These are phyloP conservation scores for Taphrina wiesneri DNA, from an alignment of 1,139 yeast genomes.

Conservation along the genomic window DNA sequence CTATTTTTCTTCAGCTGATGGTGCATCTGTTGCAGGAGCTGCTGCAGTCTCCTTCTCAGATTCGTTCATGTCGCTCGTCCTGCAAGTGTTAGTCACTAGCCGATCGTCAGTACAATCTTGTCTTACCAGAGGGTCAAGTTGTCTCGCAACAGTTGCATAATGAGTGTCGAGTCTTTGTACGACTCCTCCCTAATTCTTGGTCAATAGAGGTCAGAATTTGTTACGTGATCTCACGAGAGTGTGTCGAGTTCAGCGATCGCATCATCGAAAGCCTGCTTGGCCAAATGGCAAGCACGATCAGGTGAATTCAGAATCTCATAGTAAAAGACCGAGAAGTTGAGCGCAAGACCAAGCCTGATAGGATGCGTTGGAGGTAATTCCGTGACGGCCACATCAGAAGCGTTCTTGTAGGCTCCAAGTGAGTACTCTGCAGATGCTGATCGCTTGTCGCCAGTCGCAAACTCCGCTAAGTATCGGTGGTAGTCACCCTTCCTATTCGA, in stretches of 20 bases:
- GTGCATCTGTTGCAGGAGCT: conserved; percentile 49
- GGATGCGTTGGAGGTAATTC: conserved; percentile 99
- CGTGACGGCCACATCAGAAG: conserved; percentile 94
- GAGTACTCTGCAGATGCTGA: conserved; percentile 91
- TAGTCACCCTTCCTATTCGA: conserved; percentile 76
- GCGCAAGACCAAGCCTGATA: conserved; percentile 94
- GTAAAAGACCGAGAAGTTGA: conserved; percentile 96
- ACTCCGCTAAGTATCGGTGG: conserved; percentile 98
- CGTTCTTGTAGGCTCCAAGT: conserved; percentile 90
- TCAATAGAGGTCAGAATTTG: neutral
- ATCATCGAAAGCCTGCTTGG: conserved; percentile 98
- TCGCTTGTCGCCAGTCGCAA: conserved; percentile 86
- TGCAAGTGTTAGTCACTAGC: conserved; percentile 48
- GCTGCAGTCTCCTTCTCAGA: conserved; percentile 54
- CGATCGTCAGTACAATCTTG: neutral
- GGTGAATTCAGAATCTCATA: conserved; percentile 97
- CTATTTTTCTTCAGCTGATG: conserved; percentile 31
- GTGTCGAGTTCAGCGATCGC: conserved; percentile 99
- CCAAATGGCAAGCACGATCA: conserved; percentile 97
- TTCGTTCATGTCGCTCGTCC: conserved; percentile 61
- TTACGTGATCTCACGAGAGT: conserved; percentile 59
- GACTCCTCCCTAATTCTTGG: conserved; percentile 66
- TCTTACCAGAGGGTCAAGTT: conserved; percentile 96
- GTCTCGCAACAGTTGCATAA: conserved; percentile 98
- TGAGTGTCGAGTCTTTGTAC: conserved; percentile 95